These are phyloP conservation scores for Canavalia gladiata DNA, from an alignment of 306 rosid species.

Conservation along the genomic window DNA sequence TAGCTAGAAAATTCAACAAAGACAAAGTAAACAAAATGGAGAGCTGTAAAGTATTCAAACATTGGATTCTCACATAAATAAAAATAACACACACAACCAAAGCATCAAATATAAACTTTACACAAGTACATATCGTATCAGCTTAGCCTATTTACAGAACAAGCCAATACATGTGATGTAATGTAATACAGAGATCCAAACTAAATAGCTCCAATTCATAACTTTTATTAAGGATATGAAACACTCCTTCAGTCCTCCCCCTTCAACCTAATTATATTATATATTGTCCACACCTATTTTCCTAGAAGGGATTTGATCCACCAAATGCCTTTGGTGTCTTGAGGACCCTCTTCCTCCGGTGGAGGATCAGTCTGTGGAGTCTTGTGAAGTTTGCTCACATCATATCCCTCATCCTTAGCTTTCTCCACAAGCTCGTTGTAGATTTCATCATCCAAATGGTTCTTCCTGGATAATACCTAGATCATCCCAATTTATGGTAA, in stretches of 20 bases:
- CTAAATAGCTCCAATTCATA: constrained; percentile 9
- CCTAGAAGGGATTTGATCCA: constrained; percentile 78
- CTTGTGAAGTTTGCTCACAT: constrained; percentile 86
- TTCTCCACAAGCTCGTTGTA: constrained; percentile 69
- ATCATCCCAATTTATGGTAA: neutral
- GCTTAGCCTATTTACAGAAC: constrained; percentile 37
- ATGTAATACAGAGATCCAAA: constrained; percentile 38
- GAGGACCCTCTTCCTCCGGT: constrained; percentile 65
- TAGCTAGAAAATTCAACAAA: neutral
- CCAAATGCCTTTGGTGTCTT: constrained; percentile 84
- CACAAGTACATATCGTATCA: constrained; percentile 25
- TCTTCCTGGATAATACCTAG: constrained; percentile 73
- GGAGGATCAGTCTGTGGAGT: constrained; percentile 86
- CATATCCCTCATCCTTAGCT: constrained; percentile 77
- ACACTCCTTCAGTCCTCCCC: constrained; percentile 15
- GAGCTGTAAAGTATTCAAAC: constrained; percentile 13
- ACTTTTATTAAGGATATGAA: constrained; percentile 40
- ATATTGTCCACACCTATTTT: constrained; percentile 44
- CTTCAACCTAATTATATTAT: constrained; percentile 9
- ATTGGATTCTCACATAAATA: constrained; percentile 19
- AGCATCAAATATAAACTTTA: constrained; percentile 36
- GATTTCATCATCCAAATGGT: constrained; percentile 68
- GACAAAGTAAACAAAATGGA: neutral
- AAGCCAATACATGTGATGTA: constrained; percentile 16
- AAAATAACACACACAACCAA: constrained; percentile 16